These are phyloP conservation scores for Erucastrum elatum DNA, from an alignment of 345 rosid species.

Conservation along the genomic window DNA sequence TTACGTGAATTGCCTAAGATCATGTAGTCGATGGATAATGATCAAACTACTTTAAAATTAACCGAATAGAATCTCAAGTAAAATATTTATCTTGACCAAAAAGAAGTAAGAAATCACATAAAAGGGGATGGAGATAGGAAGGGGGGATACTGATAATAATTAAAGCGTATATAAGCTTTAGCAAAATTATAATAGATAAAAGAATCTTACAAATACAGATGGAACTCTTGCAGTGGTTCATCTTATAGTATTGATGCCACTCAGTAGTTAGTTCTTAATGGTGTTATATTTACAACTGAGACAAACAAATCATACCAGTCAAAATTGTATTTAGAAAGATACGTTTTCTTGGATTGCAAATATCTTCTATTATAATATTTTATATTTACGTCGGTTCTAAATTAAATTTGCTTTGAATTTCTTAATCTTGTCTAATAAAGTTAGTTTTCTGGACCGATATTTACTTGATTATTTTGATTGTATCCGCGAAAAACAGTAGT, in stretches of 20 bases:
- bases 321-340: conserved; percentile 12
- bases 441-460: neutral
- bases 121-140: conserved; percentile 18
- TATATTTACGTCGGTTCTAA: conserved; percentile 10
- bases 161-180: conserved; percentile 27
- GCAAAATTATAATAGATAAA: conserved; percentile 3
- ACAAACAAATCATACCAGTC: conserved; percentile 41
- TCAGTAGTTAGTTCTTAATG: conserved; percentile 10
- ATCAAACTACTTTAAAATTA: conserved; percentile 5
- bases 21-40: conserved; percentile 29
- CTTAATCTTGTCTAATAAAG: neutral
- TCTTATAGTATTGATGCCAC: conserved; percentile 18
- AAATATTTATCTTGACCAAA: conserved; percentile 11
- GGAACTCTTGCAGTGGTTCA: conserved; percentile 28
- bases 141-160: conserved; percentile 26
- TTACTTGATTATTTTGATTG: no score
- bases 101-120: conserved; percentile 8
- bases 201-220: conserved; percentile 31
- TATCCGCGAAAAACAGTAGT: no score
- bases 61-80: conserved; percentile 10
- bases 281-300: conserved; percentile 23
- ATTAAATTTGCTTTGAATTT: neutral
- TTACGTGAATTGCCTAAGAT: neutral
- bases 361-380: conserved; percentile 5
- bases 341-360: conserved; percentile 14